Evolutionary conservation across 163 green algal species (phyloP).

Genomic region (Trebouxiophyceae sp.): DNA sequence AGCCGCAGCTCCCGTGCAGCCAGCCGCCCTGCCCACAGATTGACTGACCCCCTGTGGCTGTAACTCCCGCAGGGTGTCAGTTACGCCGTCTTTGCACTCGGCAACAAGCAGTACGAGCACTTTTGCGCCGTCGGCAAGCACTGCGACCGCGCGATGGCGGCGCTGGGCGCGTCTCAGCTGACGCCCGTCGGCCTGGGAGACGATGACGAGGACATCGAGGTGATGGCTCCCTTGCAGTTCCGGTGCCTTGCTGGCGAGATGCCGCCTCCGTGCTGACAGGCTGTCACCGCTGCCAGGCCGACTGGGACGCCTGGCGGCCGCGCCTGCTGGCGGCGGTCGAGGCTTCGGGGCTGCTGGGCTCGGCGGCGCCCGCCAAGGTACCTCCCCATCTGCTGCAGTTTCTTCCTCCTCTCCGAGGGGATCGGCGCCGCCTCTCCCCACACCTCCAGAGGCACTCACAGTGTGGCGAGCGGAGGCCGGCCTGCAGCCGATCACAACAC

Average conservation of each 20-base stretch:
- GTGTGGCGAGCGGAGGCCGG: too few species aligned
- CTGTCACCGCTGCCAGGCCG: too few species aligned
- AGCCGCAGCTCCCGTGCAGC: too few species aligned
- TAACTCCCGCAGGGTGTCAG: constrained; percentile 44
- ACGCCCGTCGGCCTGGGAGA: constrained; percentile 68
- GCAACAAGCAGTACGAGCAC: constrained; percentile 98
- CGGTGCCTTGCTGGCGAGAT: background rate
- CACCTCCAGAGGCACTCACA: too few species aligned
- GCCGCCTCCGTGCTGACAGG: background rate
- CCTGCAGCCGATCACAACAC: too few species aligned
- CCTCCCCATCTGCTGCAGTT: too few species aligned
- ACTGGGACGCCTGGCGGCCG: constrained; percentile 65
- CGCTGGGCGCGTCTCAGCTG: constrained; percentile 56
- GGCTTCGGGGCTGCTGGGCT: too few species aligned
- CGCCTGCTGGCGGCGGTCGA: constrained; percentile 47
- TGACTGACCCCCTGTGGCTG: too few species aligned
- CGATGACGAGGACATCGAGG: constrained; percentile 89
- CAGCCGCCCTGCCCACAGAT: too few species aligned
- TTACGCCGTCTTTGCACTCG: constrained; percentile 92
- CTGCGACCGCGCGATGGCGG: constrained; percentile 57
- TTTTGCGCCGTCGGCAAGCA: constrained; percentile 86
- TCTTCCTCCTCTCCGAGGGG: too few species aligned
- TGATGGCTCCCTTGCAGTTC: constrained; percentile 25
- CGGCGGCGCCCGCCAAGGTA: too few species aligned
- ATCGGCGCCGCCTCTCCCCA: too few species aligned